Evolutionary conservation across 176 grass and related monocot genomes (phyloP).

Genomic region (Canna indica): DNA sequence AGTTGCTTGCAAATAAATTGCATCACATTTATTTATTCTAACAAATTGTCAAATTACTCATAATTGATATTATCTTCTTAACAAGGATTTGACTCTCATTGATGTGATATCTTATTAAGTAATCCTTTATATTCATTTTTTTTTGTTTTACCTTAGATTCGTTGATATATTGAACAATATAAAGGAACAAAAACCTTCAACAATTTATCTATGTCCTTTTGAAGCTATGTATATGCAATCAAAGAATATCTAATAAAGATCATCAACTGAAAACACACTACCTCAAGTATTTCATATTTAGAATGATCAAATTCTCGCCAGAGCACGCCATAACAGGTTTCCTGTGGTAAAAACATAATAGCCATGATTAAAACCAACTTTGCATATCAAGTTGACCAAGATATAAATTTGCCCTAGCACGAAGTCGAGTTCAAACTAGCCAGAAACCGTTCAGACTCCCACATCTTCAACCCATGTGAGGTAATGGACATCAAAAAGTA

Average conservation of each 20-base stretch:
- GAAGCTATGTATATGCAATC: not conserved
- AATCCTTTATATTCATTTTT: not conserved
- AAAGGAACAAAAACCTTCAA: not conserved
- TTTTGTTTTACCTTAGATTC: too few relatives aligned
- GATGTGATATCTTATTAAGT: not conserved
- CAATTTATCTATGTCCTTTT: not conserved
- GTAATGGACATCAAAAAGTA: not conserved
- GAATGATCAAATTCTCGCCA: conserved; percentile 77
- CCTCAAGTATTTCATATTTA: conserved; percentile 76
- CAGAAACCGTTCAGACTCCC: not conserved
- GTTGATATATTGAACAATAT: not conserved
- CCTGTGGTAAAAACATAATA: conserved; percentile 33
- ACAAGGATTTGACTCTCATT: not conserved
- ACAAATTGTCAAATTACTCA: not conserved
- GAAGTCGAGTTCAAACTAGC: not conserved
- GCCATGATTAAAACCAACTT: not conserved
- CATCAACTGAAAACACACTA: conserved; percentile 9
- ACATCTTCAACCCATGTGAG: not conserved
- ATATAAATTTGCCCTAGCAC: not conserved
- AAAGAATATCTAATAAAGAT: conserved; percentile 21
- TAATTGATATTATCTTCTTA: not conserved
- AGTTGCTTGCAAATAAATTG: not conserved
- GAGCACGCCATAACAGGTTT: conserved; percentile 62
- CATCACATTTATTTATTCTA: not conserved
- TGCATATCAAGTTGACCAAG: not conserved